phyloP scores from a whole-genome alignment of 2,329 filamentous ascomycete genomes.

The Thermothelomyces thermophilus region DNA sequence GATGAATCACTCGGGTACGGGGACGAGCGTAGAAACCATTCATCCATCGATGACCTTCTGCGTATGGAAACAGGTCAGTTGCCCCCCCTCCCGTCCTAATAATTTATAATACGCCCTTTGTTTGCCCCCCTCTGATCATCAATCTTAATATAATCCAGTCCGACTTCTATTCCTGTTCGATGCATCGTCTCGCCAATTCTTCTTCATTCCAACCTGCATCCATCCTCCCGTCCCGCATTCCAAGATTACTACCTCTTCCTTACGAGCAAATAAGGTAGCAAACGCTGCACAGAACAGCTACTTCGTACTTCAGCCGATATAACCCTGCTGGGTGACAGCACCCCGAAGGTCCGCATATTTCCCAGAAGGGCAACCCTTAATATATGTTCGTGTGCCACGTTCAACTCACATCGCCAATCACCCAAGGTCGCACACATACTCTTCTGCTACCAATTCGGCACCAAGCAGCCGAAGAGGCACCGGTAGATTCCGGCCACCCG shows the following conservation, averaged over 20 bases:
- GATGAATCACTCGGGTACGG: slow-evolving; percentile 9
- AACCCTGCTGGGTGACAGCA: slow-evolving; percentile 9
- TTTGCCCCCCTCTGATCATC: too few relatives aligned
- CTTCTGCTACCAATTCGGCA: slow-evolving; percentile 8
- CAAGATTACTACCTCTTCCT: too few relatives aligned
- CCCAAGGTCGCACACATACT: slow-evolving; percentile 5
- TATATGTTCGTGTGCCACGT: slow-evolving; percentile 13
- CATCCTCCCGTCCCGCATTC: too few relatives aligned
- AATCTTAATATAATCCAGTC: too few relatives aligned
- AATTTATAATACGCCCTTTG: too few relatives aligned
- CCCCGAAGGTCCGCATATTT: slow-evolving; percentile 20
- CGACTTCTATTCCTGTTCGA: neutral
- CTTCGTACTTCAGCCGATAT: slow-evolving; percentile 26
- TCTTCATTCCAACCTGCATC: too few relatives aligned
- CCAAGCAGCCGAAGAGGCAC: slow-evolving; percentile 2
- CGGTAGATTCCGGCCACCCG: neutral
- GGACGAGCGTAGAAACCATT: neutral
- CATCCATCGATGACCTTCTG: neutral
- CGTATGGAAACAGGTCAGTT: slow-evolving; percentile 2
- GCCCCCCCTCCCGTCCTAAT: neutral
- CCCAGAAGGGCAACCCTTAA: slow-evolving; percentile 20
- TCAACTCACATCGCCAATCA: slow-evolving; percentile 12
- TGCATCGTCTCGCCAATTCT: neutral
- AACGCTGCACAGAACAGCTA: slow-evolving; percentile 4
- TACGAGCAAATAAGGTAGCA: slow-evolving; percentile 1